phyloP scores from a whole-genome alignment of 169 alveolate species.

The Eimeria mitis region DNA sequence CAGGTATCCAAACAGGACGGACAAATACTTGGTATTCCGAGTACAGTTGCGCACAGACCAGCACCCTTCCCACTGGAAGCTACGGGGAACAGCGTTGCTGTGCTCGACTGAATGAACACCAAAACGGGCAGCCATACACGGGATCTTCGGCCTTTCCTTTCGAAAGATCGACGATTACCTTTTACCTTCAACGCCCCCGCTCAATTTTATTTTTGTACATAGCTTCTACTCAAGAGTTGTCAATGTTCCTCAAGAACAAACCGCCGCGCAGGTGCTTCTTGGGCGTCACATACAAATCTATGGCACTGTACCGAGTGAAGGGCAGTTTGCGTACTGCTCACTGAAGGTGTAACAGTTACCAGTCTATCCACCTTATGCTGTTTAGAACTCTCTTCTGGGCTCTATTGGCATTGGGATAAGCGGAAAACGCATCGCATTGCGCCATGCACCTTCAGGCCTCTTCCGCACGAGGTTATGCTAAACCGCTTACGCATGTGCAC shows the following conservation, averaged over 20 bases:
- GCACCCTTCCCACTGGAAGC: conserved; percentile 90
- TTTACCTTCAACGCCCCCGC: not conserved
- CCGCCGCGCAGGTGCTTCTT: not conserved
- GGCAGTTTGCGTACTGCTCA: not conserved
- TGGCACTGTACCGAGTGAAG: not conserved
- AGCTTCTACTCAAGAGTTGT: not conserved
- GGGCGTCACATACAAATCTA: not conserved
- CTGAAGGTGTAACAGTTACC: not conserved
- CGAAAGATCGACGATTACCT: not conserved
- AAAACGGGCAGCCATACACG: not conserved
- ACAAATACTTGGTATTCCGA: conserved; percentile 96
- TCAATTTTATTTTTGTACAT: not conserved
- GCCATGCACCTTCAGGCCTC: no score
- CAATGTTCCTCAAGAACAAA: not conserved
- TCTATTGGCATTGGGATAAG: no score
- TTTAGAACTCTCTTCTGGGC: no score
- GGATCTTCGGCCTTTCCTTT: not conserved
- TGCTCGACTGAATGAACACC: conserved; percentile 86
- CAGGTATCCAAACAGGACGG: conserved; percentile 96
- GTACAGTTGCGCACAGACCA: conserved; percentile 93
- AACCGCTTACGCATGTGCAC: no score
- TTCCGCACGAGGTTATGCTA: no score
- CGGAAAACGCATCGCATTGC: no score
- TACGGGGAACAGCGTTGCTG: conserved; percentile 89
- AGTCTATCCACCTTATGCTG: no score